Percentiles rank a stretch among this genome's conserved stretches.
Evolutionary conservation across 1,284 basidiomycete species (phyloP).

Genomic region (Abortiporus biennis): DNA sequence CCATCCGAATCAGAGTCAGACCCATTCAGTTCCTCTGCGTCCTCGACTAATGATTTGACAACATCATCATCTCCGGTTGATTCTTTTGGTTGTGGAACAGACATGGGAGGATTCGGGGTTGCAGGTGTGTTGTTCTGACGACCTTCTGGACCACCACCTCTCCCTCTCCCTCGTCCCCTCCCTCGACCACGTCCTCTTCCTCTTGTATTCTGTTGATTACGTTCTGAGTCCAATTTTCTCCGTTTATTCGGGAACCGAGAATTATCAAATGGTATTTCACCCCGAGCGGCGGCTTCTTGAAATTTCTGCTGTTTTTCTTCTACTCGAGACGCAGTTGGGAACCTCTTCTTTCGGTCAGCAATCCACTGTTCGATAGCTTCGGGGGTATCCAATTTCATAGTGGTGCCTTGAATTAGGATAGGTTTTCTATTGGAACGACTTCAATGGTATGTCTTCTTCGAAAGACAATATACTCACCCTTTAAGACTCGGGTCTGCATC

Average conservation of each 20-base stretch:
- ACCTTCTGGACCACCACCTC: conserved; percentile 26
- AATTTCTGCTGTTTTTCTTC: conserved; percentile 74
- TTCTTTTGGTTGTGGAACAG: no score
- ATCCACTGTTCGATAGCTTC: conserved; percentile 84
- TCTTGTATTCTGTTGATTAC: background rate
- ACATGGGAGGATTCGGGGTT: no score
- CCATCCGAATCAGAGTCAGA: conserved; percentile 32
- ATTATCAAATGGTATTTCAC: conserved; percentile 60
- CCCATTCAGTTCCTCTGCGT: conserved; percentile 3
- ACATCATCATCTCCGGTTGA: background rate
- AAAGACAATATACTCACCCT: conserved; percentile 38
- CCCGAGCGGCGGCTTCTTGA: conserved; percentile 72
- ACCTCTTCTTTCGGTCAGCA: conserved; percentile 78
- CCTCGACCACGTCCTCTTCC: conserved; percentile 26
- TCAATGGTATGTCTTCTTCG: background rate
- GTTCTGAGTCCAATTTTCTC: conserved; percentile 19
- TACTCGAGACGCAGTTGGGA: conserved; percentile 65
- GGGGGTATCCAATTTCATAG: conserved; percentile 68
- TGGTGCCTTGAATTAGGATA: conserved; percentile 79
- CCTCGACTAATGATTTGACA: background rate
- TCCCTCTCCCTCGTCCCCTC: conserved; percentile 28
- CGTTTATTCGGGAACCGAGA: conserved; percentile 31
- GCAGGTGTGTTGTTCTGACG: no score
- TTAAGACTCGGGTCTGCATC: conserved; percentile 73
- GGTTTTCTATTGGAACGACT: conserved; percentile 45